Base-by-base conservation (phyloP, 495 filamentous ascomycete species). In the Podospora pseudoanserina region DNA sequence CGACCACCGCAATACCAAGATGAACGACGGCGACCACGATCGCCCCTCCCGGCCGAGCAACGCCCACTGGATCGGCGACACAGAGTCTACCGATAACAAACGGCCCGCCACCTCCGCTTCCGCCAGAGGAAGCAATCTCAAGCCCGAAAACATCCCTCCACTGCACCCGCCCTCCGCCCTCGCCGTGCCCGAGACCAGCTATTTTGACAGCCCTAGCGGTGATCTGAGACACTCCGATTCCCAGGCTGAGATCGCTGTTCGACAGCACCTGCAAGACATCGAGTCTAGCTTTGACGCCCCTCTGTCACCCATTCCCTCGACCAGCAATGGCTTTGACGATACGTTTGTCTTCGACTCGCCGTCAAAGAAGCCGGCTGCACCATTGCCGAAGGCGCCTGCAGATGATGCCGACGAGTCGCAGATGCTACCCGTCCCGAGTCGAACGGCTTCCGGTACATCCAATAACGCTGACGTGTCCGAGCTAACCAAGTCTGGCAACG, bases 211-310 rank as follows among this genome's bases (percentile, higher is more conserved):
- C 32, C 77, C 79, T 4, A 78, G 75, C 27, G n/a, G 81, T 57
- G 77, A 82, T 16, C 70, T 75, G 57, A 73, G 66, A 67, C 75
- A 67, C 44, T 72, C 76, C 60, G 81, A 84, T 59, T 80, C 82
- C 3, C 68, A 83, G 44, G 79, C 80, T 65, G 82, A 84, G 60
- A 76, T 78, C n/a, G 77, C 77, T 44, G 79, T 82, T 16, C 78
- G 78, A 34, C 78, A 80, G 65, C 90, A 91, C 75, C 75, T 96
- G 67, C 89, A 91, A 81, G 93, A 96, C 74, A 86, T 95, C 67
- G 93, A 97, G 75, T 96, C 92, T 7, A 96, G 91, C 73, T 96
- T 96, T 70, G 64, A 93, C 54, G 83, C 84, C 28, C 84, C 85
- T 59, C 71, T 82, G 60, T 86, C 86, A 57, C 85, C 81, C 30